Percentiles rank a stretch among this genome's conserved stretches.
phyloP scores from a whole-genome alignment of 78 protist genomes.

The Paratrimastix pyriformis region DNA sequence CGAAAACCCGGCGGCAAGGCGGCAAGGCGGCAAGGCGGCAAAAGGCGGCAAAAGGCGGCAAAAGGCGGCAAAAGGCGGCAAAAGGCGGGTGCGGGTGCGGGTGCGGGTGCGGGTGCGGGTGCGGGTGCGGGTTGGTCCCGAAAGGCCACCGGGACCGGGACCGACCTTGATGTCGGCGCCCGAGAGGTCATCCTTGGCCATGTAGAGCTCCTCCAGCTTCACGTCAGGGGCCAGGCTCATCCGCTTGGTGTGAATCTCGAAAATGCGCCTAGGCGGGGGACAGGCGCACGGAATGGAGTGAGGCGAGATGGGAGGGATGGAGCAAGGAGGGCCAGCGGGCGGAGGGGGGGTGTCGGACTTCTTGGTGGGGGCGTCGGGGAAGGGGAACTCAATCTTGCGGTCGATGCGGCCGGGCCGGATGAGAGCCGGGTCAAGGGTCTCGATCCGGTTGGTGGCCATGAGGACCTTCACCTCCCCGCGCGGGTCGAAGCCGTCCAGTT shows the following conservation, averaged over 20 bases:
- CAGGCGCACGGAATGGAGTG: background rate
- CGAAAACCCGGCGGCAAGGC: background rate
- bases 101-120: too few relatives aligned
- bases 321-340: too few relatives aligned
- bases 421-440: conserved; percentile 94
- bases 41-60: background rate
- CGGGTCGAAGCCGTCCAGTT: conserved; percentile 98
- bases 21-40: too few relatives aligned
- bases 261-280: background rate
- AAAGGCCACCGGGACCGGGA: too few relatives aligned
- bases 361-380: conserved; percentile 90
- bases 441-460: conserved; percentile 98
- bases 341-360: background rate
- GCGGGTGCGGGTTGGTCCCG: too few relatives aligned
- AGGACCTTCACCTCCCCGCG: conserved; percentile 95
- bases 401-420: conserved; percentile 99
- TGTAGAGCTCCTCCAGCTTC: conserved; percentile 84
- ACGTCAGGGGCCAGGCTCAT: conserved; percentile 95
- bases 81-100: too few relatives aligned
- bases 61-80: too few relatives aligned
- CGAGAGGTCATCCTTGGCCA: conserved; percentile 90
- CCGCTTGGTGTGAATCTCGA: conserved; percentile 33
- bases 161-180: conserved; percentile 96
- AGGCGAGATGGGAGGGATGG: conserved; percentile 21
- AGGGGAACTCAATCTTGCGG: conserved; percentile 98